Percentiles rank a stretch among this genome's conserved stretches.
phyloP scores from a whole-genome alignment of 768 basidiomycete species.

The Kwoniella pini region DNA sequence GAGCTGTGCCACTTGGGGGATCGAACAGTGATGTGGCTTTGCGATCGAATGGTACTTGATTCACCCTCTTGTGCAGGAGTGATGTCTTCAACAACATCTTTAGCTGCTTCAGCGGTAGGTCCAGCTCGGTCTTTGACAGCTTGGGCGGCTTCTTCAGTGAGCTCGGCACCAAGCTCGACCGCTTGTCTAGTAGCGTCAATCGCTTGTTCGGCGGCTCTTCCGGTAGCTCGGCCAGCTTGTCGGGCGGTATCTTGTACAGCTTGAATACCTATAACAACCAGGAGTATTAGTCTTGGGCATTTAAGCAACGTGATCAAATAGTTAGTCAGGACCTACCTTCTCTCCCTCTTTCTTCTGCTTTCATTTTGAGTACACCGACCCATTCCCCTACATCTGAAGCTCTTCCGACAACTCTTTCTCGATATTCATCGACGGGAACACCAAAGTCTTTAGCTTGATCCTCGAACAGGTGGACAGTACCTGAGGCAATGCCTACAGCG shows the following conservation, averaged over 20 bases:
- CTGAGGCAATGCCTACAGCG: constrained; percentile 20
- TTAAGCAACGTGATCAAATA: neutral
- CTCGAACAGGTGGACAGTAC: constrained; percentile 26
- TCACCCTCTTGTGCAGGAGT: neutral
- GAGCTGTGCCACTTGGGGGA: constrained; percentile 17
- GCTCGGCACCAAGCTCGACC: constrained; percentile 3
- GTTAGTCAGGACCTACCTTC: constrained; percentile 10
- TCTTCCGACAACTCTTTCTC: constrained; percentile 9
- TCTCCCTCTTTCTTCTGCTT: constrained; percentile 16
- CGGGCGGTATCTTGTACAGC: neutral
- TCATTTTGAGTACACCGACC: constrained; percentile 22
- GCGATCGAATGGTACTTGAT: constrained; percentile 10
- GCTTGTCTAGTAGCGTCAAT: constrained; percentile 1
- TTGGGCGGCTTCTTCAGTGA: constrained; percentile 5
- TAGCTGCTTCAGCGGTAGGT: neutral
- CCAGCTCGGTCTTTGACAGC: constrained; percentile 7
- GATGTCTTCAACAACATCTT: constrained; percentile 5
- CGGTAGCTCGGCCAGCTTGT: neutral
- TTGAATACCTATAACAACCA: neutral
- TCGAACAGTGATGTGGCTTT: constrained; percentile 8
- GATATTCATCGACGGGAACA: constrained; percentile 34
- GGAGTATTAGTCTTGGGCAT: neutral
- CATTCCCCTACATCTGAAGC: constrained; percentile 7
- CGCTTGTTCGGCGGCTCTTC: neutral
- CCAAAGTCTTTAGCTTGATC: constrained; percentile 31